phyloP scores from a whole-genome alignment of 2,329 filamentous ascomycete genomes.

The Mariannaea sp. region DNA sequence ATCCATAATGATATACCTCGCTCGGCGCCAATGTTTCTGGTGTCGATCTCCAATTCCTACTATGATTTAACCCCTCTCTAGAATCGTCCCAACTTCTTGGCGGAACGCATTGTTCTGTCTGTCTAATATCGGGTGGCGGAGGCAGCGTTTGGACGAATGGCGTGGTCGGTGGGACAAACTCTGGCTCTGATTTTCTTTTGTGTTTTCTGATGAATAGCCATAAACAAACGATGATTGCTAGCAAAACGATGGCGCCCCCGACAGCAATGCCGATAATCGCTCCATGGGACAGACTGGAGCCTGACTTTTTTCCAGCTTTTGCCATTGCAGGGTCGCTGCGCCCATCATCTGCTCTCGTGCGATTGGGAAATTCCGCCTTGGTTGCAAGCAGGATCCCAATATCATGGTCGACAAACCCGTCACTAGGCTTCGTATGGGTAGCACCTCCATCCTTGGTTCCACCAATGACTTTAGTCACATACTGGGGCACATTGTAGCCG shows the following conservation, averaged over 20 bases:
- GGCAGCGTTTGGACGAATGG: too few species aligned
- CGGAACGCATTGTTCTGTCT: too few species aligned
- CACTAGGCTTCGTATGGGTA: slow-evolving; percentile 53
- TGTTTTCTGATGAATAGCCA: too few species aligned
- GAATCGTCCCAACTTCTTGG: too few species aligned
- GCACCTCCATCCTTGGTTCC: slow-evolving; percentile 58
- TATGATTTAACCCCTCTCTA: too few species aligned
- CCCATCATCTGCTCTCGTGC: not conserved
- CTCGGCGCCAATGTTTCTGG: too few species aligned
- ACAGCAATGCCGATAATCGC: slow-evolving; percentile 53
- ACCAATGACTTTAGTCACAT: slow-evolving; percentile 55
- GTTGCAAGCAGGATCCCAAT: slow-evolving; percentile 59
- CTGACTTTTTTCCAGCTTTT: not conserved
- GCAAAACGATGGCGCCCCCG: slow-evolving; percentile 39
- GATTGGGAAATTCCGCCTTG: slow-evolving; percentile 46
- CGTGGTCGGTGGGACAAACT: too few species aligned
- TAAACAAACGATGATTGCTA: too few species aligned
- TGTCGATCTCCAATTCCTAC: too few species aligned
- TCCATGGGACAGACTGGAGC: slow-evolving; percentile 38
- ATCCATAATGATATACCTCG: too few species aligned
- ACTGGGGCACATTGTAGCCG: slow-evolving; percentile 57
- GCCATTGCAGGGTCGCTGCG: not conserved
- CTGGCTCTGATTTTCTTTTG: too few species aligned
- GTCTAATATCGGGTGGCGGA: too few species aligned
- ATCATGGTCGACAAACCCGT: slow-evolving; percentile 56